phyloP scores from a whole-genome alignment of 306 rosid genomes.

The Urtica urens region DNA sequence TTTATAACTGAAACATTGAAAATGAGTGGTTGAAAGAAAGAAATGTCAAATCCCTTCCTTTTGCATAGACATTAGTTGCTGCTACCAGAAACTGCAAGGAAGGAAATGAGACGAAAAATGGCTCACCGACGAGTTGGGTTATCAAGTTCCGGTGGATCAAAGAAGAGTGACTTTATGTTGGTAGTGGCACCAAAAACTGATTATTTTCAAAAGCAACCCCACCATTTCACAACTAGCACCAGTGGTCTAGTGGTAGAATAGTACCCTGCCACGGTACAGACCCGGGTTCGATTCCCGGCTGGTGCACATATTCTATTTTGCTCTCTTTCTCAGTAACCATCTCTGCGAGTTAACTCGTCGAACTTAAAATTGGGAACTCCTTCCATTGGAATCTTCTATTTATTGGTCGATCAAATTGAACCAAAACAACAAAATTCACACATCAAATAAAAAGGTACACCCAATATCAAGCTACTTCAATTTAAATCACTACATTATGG shows the following conservation, averaged over 20 bases:
- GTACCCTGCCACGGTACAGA: conserved; percentile 65
- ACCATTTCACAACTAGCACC: conserved; percentile 29
- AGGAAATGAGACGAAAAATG: not conserved
- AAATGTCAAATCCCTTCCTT: not conserved
- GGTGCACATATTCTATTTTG: conserved; percentile 1
- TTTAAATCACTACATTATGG: no score
- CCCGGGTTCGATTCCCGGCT: conserved; percentile 54
- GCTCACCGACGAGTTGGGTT: conserved; percentile 51
- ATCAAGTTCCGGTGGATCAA: conserved; percentile 28
- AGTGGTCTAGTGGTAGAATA: conserved; percentile 98
- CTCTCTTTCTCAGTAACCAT: not conserved
- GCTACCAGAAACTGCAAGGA: conserved; percentile 23
- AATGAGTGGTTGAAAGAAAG: not conserved
- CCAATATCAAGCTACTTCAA: no score
- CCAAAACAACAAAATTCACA: no score
- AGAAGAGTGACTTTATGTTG: conserved; percentile 31
- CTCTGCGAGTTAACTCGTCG: not conserved
- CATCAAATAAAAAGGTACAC: no score
- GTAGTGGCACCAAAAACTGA: conserved; percentile 37
- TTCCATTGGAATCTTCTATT: no score
- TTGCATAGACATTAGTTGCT: conserved; percentile 44
- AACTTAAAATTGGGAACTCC: not conserved
- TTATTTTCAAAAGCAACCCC: conserved; percentile 50
- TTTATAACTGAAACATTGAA: not conserved
- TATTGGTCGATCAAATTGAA: no score